These are phyloP conservation scores for Coelastrella sp. DNA, from an alignment of 139 green algal genomes.

Conservation along the genomic window DNA sequence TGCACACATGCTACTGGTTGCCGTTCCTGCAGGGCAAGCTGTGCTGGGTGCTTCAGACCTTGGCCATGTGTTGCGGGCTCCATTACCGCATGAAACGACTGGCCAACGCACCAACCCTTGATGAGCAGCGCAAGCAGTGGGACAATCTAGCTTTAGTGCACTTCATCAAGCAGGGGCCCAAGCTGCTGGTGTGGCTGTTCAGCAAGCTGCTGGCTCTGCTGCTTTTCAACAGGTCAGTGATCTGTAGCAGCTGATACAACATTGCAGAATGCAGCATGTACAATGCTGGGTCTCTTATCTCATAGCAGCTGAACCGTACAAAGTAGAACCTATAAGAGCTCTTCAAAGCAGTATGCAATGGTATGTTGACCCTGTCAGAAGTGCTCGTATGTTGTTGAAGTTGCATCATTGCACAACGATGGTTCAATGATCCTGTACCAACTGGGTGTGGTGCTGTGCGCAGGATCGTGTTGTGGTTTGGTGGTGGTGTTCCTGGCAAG, in stretches of 20 bases:
- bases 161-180: slow-evolving; percentile 71
- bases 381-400: no score
- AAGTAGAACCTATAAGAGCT: no score
- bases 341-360: no score
- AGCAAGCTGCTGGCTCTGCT: slow-evolving; percentile 67
- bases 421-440: no score
- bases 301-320: no score
- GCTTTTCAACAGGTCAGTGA: slow-evolving; percentile 63
- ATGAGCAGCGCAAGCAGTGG: slow-evolving; percentile 81
- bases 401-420: no score
- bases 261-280: no score
- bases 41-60: slow-evolving; percentile 76
- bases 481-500: slow-evolving; percentile 92
- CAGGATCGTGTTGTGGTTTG: slow-evolving; percentile 91
- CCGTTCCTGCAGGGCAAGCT: slow-evolving; percentile 70
- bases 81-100: slow-evolving; percentile 68
- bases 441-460: slow-evolving; percentile 43
- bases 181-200: slow-evolving; percentile 77
- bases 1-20: neutral
- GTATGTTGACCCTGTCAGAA: no score
- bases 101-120: slow-evolving; percentile 82
- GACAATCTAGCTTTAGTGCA: slow-evolving; percentile 77
- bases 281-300: no score
- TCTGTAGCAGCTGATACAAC: no score
- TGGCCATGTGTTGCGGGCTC: slow-evolving; percentile 67